Conservation (phyloP, 352 stramenopile species). For the Globisporangium radiosum region DNA sequence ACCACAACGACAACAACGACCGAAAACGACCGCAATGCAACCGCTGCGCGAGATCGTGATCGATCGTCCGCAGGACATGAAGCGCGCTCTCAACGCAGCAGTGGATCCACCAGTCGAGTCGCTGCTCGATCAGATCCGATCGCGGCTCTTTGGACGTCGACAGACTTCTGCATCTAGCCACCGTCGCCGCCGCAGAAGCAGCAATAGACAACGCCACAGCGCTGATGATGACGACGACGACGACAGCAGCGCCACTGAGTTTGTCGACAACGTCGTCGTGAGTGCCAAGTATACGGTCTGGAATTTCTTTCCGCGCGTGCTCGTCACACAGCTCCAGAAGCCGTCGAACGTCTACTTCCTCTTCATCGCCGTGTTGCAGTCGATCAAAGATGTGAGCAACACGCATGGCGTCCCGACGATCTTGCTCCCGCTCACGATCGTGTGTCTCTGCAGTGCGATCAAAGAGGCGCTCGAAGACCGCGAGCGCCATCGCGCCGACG, state of each 20-base stretch:
- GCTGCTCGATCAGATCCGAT: conserved; percentile 2
- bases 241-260: conserved; percentile 8
- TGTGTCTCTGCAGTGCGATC: conserved; percentile 77
- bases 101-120: conserved; percentile 1
- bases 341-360: conserved; percentile 85
- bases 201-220: not conserved
- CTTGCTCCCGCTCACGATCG: conserved; percentile 59
- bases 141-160: conserved; percentile 7
- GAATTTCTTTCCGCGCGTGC: conserved; percentile 70
- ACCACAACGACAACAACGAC: not conserved
- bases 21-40: not conserved
- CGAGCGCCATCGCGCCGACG: conserved; percentile 67
- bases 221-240: not conserved
- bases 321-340: conserved; percentile 67
- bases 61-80: conserved; percentile 26
- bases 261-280: conserved; percentile 63
- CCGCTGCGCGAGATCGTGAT: conserved; percentile 35
- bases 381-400: conserved; percentile 80
- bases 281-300: conserved; percentile 78
- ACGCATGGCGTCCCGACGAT: conserved; percentile 81
- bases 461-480: conserved; percentile 82
- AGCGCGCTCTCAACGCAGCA: conserved; percentile 11
- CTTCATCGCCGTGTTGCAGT: conserved; percentile 79
- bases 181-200: not conserved
- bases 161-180: not conserved